phyloP scores from a whole-genome alignment of 176 grass and related monocot genomes.

The Tuctoria greenei region DNA sequence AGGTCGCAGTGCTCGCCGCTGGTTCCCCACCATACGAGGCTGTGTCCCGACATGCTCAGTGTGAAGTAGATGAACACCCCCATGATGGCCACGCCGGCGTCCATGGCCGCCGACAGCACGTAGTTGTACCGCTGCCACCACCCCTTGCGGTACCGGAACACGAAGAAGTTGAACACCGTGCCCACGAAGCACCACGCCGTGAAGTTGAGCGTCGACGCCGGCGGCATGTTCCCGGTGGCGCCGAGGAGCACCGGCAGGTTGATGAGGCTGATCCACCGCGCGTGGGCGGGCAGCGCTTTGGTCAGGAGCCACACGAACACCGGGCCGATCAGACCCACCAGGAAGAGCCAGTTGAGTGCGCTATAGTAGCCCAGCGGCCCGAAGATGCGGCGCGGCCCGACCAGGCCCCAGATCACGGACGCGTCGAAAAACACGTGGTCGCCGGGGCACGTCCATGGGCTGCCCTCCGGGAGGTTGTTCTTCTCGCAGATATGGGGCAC shows the following conservation, averaged over 20 bases:
- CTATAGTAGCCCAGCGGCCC: conserved; percentile 67
- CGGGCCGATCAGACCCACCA: conserved; percentile 56
- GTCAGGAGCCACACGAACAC: conserved; percentile 61
- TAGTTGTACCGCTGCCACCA: conserved; percentile 98
- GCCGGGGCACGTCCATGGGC: conserved; percentile 86
- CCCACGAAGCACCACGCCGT: conserved; percentile 68
- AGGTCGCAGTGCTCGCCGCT: conserved; percentile 70
- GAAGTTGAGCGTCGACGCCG: conserved; percentile 77
- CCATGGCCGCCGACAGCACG: conserved; percentile 76
- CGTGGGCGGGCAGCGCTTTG: conserved; percentile 54
- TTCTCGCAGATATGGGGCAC: conserved; percentile 78
- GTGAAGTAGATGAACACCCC: conserved; percentile 73
- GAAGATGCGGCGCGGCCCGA: conserved; percentile 87
- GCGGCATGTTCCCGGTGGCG: conserved; percentile 76
- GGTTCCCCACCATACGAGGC: conserved; percentile 66
- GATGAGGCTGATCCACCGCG: conserved; percentile 71
- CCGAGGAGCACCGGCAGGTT: conserved; percentile 85
- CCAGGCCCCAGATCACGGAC: conserved; percentile 91
- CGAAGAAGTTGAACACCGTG: conserved; percentile 82
- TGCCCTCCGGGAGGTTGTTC: conserved; percentile 52
- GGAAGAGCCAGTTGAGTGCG: conserved; percentile 87
- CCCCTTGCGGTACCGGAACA: conserved; percentile 68
- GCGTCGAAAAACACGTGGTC: conserved; percentile 91
- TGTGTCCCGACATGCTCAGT: conserved; percentile 46
- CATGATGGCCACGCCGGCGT: conserved; percentile 89